Percentiles rank a stretch among this genome's conserved stretches.
These are phyloP conservation scores for Oropetium thomaeum DNA, from an alignment of 176 grass and related monocot genomes.

Conservation along the genomic window DNA sequence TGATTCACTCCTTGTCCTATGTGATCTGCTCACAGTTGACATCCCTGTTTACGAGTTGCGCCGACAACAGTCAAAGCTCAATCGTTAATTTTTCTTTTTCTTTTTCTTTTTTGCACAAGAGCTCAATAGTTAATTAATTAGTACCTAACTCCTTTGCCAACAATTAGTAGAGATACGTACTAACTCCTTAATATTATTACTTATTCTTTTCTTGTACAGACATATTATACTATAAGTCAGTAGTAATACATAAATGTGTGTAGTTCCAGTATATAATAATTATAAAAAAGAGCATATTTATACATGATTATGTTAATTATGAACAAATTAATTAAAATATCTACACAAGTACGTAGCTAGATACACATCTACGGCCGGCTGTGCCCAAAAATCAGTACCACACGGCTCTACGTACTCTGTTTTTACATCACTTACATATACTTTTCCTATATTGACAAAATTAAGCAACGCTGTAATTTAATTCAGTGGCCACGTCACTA, in stretches of 20 bases:
- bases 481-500: constrained; percentile 15
- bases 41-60: not conserved
- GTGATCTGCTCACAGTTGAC: not conserved
- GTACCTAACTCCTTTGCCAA: too few relatives aligned
- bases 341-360: not conserved
- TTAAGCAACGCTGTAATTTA: not conserved
- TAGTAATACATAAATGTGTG: too few relatives aligned
- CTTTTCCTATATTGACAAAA: constrained; percentile 4
- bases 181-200: too few relatives aligned
- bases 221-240: too few relatives aligned
- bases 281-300: not conserved
- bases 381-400: constrained; percentile 37
- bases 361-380: constrained; percentile 9
- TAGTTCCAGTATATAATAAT: too few relatives aligned
- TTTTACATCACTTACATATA: not conserved
- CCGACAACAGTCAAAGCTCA: not conserved
- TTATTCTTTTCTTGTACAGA: too few relatives aligned
- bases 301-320: not conserved
- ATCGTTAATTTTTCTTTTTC: too few relatives aligned
- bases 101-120: too few relatives aligned
- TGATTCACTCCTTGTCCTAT: not conserved
- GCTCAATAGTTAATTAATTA: too few relatives aligned
- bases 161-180: too few relatives aligned
- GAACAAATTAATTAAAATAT: not conserved
- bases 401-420: not conserved